Percentiles rank a stretch among this genome's conserved stretches.
phyloP scores from a whole-genome alignment of 352 stramenopile genomes.

The Phytophthora sp. region DNA sequence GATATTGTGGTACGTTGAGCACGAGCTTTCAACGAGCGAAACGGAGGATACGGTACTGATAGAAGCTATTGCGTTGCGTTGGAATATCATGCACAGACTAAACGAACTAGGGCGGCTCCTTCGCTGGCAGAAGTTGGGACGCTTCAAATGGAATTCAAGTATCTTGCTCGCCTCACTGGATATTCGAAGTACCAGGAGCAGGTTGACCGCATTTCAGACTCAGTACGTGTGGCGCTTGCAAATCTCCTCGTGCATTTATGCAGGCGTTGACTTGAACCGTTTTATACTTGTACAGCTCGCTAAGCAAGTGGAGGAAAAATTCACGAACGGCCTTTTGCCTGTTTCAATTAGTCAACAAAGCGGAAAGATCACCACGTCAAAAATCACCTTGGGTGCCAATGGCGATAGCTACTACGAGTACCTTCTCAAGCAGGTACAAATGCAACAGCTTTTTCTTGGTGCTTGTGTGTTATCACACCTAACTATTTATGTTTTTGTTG shows the following conservation, averaged over 20 bases:
- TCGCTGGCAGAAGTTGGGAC: conserved; percentile 73
- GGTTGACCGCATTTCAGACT: conserved; percentile 74
- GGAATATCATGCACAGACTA: conserved; percentile 33
- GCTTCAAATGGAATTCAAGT: conserved; percentile 87
- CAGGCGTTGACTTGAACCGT: too few species aligned
- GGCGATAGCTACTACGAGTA: conserved; percentile 90
- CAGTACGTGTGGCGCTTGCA: conserved; percentile 30
- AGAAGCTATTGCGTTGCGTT: neutral
- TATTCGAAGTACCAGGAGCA: conserved; percentile 68
- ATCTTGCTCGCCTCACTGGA: conserved; percentile 63
- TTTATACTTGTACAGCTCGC: conserved; percentile 51
- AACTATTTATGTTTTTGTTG: neutral
- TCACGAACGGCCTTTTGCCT: conserved; percentile 58
- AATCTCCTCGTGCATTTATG: too few species aligned
- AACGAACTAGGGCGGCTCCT: conserved; percentile 39
- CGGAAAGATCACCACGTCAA: conserved; percentile 48
- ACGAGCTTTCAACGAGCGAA: too few species aligned
- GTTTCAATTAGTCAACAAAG: conserved; percentile 51
- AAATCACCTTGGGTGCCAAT: conserved; percentile 75
- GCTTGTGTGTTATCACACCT: neutral
- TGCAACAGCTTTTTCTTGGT: too few species aligned
- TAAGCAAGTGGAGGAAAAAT: conserved; percentile 57
- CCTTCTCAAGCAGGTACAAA: conserved; percentile 74
- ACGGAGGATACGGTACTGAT: too few species aligned
- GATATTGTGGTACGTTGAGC: conserved; percentile 56